phyloP scores from a whole-genome alignment of 768 basidiomycete genomes.

The Xerocomus spinulosus region DNA sequence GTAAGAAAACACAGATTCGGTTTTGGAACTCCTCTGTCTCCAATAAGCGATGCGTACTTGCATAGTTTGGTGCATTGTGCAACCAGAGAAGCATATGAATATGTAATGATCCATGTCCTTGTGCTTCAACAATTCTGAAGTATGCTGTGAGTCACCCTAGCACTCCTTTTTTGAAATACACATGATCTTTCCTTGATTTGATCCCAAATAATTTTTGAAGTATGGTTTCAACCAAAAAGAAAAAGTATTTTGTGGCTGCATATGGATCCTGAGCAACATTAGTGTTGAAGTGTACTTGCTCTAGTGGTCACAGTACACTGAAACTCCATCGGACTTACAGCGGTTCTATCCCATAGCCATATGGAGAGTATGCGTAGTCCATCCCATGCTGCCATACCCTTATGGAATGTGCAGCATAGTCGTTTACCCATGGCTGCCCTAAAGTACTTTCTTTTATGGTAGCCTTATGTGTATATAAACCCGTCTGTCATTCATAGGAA shows the following conservation, averaged over 20 bases:
- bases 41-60: not conserved
- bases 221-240: not conserved
- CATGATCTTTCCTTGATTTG: not conserved
- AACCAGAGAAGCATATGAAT: constrained; percentile 2
- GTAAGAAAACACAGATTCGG: not conserved
- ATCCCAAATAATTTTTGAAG: not conserved
- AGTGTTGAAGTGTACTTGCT: too few relatives aligned
- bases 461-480: too few relatives aligned
- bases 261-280: constrained; percentile 1
- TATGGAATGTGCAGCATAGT: too few relatives aligned
- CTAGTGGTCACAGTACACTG: too few relatives aligned
- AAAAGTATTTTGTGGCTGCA: constrained; percentile 2
- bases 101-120: not conserved
- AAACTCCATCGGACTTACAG: too few relatives aligned
- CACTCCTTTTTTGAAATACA: not conserved
- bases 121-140: not conserved
- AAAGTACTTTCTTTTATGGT: too few relatives aligned
- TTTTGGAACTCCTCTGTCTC: not conserved
- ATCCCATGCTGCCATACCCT: too few relatives aligned
- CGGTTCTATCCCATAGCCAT: too few relatives aligned
- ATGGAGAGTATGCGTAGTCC: too few relatives aligned
- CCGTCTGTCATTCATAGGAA: too few relatives aligned
- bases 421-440: too few relatives aligned
- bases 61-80: not conserved
- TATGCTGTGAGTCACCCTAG: not conserved